These are phyloP conservation scores for Tuber brumale DNA, from an alignment of 495 filamentous ascomycete genomes.

Conservation along the genomic window DNA sequence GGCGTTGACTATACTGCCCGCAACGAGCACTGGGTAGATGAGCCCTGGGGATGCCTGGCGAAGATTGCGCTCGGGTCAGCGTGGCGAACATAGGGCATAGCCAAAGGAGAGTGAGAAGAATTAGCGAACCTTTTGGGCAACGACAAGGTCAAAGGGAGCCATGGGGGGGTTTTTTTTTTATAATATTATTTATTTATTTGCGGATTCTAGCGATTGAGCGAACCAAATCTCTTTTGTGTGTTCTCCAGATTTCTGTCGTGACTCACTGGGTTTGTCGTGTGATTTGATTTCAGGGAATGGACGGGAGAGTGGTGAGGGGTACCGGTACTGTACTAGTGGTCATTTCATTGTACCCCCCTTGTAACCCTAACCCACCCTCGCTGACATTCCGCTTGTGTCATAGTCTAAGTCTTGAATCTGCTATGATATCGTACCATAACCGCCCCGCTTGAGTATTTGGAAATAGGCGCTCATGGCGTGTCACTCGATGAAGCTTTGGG, in stretches of 20 bases:
- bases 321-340: too few relatives aligned
- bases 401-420: background rate
- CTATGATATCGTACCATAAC: too few relatives aligned
- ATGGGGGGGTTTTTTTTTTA: constrained; percentile 9
- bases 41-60: constrained; percentile 31
- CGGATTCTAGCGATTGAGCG: background rate
- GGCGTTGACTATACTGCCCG: constrained; percentile 37
- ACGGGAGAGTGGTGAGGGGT: background rate
- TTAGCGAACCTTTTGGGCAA: constrained; percentile 35
- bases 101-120: background rate
- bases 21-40: constrained; percentile 43
- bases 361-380: background rate
- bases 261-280: background rate
- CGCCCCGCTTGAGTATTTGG: background rate
- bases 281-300: background rate
- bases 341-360: background rate
- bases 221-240: background rate
- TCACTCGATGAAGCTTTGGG: background rate
- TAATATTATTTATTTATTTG: constrained; percentile 1
- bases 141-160: constrained; percentile 32
- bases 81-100: background rate
- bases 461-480: background rate
- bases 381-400: background rate
- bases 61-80: constrained; percentile 7
- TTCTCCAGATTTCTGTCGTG: background rate